phyloP scores from a whole-genome alignment of 139 green algal species.

The Micractinium conductrix region DNA sequence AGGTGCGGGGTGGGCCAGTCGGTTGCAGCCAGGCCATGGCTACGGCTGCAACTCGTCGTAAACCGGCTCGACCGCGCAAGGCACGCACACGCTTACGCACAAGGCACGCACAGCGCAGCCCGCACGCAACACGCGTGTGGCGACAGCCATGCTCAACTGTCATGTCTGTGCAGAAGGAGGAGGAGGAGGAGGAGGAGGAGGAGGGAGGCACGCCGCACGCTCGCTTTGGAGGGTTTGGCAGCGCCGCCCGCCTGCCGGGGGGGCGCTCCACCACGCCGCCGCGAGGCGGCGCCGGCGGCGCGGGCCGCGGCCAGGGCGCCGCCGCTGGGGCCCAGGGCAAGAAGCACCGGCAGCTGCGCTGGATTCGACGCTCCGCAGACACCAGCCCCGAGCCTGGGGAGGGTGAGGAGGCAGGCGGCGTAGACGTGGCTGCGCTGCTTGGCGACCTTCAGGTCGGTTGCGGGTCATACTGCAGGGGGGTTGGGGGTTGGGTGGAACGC shows the following conservation, averaged over 20 bases:
- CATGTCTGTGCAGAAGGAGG: background rate
- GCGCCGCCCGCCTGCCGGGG: background rate
- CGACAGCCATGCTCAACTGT: too few species aligned
- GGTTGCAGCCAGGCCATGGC: too few species aligned
- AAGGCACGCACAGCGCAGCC: too few species aligned
- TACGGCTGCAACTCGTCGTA: too few species aligned
- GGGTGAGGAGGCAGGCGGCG: background rate
- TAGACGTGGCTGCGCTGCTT: background rate
- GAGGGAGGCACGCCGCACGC: background rate
- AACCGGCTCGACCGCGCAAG: too few species aligned
- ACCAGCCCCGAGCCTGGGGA: background rate
- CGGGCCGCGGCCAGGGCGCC: background rate
- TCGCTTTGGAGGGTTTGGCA: background rate
- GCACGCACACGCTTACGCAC: too few species aligned
- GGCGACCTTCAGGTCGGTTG: too few species aligned
- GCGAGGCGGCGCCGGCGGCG: background rate
- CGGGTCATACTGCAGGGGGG: too few species aligned
- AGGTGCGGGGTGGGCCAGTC: too few species aligned
- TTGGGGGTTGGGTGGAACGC: too few species aligned
- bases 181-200: background rate
- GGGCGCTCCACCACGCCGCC: background rate
- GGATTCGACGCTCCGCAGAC: background rate
- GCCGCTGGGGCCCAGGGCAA: background rate
- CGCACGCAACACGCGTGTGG: too few species aligned
- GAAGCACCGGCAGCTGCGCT: slow-evolving; percentile 26